Evolutionary conservation across 805 yeast genomes (phyloP).

Genomic region (Ogataea trehalophila): DNA sequence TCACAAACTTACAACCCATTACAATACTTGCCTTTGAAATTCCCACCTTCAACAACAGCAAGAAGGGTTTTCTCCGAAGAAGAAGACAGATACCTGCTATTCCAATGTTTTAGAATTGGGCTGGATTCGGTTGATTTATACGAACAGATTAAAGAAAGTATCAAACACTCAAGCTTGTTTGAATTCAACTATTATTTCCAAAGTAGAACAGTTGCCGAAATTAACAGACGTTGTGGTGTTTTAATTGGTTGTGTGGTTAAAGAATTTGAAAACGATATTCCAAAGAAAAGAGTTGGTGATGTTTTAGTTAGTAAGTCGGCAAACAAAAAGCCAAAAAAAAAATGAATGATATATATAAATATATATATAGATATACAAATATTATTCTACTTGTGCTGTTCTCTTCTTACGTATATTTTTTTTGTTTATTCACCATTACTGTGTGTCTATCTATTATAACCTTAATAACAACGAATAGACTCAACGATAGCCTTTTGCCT

Average conservation of each 20-base stretch:
- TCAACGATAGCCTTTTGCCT: too few relatives aligned
- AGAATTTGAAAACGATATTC: slow-evolving; percentile 45
- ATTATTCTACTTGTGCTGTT: too few relatives aligned
- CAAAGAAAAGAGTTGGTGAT: background rate
- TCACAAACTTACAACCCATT: slow-evolving; percentile 64
- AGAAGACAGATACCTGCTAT: slow-evolving; percentile 83
- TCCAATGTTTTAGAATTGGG: slow-evolving; percentile 77
- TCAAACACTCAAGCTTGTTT: slow-evolving; percentile 70
- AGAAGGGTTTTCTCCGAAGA: slow-evolving; percentile 76
- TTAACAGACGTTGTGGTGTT: slow-evolving; percentile 77
- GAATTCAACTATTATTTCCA: slow-evolving; percentile 85
- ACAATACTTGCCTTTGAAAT: slow-evolving; percentile 66
- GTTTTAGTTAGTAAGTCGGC: background rate
- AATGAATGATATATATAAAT: too few relatives aligned
- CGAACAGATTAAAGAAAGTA: slow-evolving; percentile 71
- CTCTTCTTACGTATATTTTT: too few relatives aligned
- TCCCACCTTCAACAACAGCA: slow-evolving; percentile 55
- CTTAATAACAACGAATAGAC: too few relatives aligned
- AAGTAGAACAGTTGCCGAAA: slow-evolving; percentile 70
- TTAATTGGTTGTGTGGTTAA: slow-evolving; percentile 68
- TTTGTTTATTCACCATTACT: too few relatives aligned
- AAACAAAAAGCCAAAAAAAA: background rate
- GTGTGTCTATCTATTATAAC: too few relatives aligned
- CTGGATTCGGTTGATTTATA: slow-evolving; percentile 73
- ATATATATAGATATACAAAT: too few relatives aligned